Conservation (phyloP, 257 asterid genomes). For the Fraxinus quadrangulata region DNA sequence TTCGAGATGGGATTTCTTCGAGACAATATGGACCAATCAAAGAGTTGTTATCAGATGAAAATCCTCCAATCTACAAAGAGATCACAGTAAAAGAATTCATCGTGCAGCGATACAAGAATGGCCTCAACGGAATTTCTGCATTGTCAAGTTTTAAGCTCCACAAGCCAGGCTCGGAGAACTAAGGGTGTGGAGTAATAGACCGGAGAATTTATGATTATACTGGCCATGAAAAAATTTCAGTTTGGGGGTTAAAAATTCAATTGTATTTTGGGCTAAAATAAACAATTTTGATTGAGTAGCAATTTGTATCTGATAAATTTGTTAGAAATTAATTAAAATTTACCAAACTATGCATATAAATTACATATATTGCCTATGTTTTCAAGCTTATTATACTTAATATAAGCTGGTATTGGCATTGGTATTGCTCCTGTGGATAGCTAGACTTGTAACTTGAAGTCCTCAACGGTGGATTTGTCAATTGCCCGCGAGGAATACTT, state of each 20-base stretch:
- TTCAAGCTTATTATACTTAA: neutral
- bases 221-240: neutral
- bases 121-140: slow-evolving; percentile 28
- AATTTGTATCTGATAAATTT: no score
- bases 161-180: neutral
- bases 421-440: no score
- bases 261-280: no score
- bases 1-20: slow-evolving; percentile 15
- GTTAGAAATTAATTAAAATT: no score
- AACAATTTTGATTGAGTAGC: no score
- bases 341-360: no score
- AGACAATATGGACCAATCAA: slow-evolving; percentile 37
- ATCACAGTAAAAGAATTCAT: slow-evolving; percentile 20
- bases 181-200: neutral
- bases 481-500: slow-evolving; percentile 24
- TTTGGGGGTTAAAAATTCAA: neutral
- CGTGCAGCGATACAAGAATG: slow-evolving; percentile 18
- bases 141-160: slow-evolving; percentile 24
- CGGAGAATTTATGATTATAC: neutral
- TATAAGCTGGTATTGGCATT: no score
- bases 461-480: slow-evolving; percentile 23
- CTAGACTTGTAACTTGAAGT: slow-evolving; percentile 25
- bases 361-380: neutral
- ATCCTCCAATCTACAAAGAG: slow-evolving; percentile 31
- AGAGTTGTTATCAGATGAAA: slow-evolving; percentile 39